Conservation (phyloP, 2,329 filamentous ascomycete genomes). For the Hymenoscyphus albidus region DNA sequence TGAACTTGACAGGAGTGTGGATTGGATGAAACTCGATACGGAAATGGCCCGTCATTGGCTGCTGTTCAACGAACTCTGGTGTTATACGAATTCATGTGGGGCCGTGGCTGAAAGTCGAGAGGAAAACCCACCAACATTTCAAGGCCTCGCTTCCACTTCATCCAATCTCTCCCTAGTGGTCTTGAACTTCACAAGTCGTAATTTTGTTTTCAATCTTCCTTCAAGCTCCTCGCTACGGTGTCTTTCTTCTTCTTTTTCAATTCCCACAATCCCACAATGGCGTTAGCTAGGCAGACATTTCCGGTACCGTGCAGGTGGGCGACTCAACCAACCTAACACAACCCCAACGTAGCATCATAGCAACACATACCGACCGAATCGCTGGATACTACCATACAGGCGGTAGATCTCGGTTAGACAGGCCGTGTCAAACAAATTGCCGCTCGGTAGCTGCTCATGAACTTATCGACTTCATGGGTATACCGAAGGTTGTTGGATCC, state of each 20-base stretch:
- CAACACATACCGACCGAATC: not conserved
- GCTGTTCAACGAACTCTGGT: too few relatives aligned
- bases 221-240: not conserved
- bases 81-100: too few relatives aligned
- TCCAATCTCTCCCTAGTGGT: too few relatives aligned
- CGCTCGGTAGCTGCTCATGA: not conserved
- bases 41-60: too few relatives aligned
- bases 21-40: too few relatives aligned
- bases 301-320: not conserved
- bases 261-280: not conserved
- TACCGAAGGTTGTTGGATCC: not conserved
- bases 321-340: not conserved
- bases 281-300: slow-evolving; percentile 6
- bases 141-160: too few relatives aligned
- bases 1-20: too few relatives aligned
- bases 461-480: too few relatives aligned
- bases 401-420: not conserved
- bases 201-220: not conserved
- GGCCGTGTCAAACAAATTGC: not conserved
- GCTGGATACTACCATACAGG: not conserved
- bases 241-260: not conserved
- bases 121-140: too few relatives aligned
- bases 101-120: too few relatives aligned
- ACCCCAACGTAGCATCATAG: not conserved
- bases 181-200: too few relatives aligned